Evolutionary conservation across 345 rosid species (phyloP).

Genomic region (Eutrema heterophyllum): DNA sequence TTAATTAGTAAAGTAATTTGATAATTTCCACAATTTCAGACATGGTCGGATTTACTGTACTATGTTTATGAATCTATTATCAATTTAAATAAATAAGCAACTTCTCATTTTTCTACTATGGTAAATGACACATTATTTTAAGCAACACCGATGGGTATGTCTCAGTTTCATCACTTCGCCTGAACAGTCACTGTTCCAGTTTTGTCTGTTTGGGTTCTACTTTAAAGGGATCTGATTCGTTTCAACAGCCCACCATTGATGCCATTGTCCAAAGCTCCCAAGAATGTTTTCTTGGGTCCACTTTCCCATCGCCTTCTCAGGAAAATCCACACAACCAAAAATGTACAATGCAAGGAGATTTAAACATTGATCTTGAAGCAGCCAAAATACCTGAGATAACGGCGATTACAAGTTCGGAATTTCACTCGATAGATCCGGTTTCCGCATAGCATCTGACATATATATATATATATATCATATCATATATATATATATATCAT

Average conservation of each 20-base stretch:
- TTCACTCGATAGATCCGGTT: not conserved
- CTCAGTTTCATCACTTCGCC: constrained; percentile 12
- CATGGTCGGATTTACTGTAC: not conserved
- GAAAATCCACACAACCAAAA: not conserved
- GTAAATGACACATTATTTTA: not conserved
- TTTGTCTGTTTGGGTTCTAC: constrained; percentile 16
- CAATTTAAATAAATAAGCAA: not conserved
- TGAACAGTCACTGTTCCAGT: constrained; percentile 18
- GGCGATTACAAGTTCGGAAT: not conserved
- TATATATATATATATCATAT: too few relatives aligned
- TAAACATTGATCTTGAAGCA: not conserved
- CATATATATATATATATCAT: too few relatives aligned
- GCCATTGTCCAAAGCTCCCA: constrained; percentile 25
- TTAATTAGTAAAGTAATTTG: too few relatives aligned
- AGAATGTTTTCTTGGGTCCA: constrained; percentile 31
- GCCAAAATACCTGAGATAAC: not conserved
- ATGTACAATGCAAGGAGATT: not conserved
- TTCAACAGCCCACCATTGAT: constrained; percentile 32
- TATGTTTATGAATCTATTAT: not conserved
- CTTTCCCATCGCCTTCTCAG: constrained; percentile 25
- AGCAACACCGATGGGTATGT: not conserved
- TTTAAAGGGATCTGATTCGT: constrained; percentile 29
- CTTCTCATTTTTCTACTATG: not conserved
- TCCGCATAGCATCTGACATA: too few relatives aligned
- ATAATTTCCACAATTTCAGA: too few relatives aligned